Evolutionary conservation across 331 rosid species (phyloP).

Genomic region (Acacia concinna): DNA sequence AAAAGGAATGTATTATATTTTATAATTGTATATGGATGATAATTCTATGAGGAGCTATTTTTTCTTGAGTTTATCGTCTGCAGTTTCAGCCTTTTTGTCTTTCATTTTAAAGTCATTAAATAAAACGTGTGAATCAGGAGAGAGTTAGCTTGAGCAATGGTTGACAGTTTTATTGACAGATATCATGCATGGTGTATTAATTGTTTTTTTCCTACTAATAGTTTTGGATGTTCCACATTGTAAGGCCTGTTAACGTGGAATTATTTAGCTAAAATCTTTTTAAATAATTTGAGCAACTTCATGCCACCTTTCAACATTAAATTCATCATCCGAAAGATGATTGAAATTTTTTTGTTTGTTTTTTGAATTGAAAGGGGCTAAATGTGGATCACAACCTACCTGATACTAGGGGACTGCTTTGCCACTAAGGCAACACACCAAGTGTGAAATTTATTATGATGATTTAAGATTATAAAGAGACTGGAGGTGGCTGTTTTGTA

Average conservation of each 20-base stretch:
- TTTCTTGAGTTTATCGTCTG: neutral
- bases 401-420: neutral
- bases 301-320: neutral
- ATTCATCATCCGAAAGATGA: neutral
- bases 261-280: neutral
- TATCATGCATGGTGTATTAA: neutral
- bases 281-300: neutral
- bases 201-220: neutral
- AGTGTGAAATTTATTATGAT: neutral
- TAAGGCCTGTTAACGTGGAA: neutral
- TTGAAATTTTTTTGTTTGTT: neutral
- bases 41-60: neutral
- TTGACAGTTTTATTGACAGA: neutral
- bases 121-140: neutral
- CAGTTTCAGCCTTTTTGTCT: neutral
- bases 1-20: neutral
- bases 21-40: neutral
- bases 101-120: neutral
- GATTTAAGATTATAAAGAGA: neutral
- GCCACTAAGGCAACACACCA: neutral
- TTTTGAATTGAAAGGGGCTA: neutral
- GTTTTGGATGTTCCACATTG: neutral
- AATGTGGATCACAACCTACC: neutral
- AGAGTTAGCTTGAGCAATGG: neutral
- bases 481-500: neutral